These are phyloP conservation scores for Aspergillus pseudoterreus DNA, from an alignment of 2,329 filamentous ascomycete genomes.

Conservation along the genomic window DNA sequence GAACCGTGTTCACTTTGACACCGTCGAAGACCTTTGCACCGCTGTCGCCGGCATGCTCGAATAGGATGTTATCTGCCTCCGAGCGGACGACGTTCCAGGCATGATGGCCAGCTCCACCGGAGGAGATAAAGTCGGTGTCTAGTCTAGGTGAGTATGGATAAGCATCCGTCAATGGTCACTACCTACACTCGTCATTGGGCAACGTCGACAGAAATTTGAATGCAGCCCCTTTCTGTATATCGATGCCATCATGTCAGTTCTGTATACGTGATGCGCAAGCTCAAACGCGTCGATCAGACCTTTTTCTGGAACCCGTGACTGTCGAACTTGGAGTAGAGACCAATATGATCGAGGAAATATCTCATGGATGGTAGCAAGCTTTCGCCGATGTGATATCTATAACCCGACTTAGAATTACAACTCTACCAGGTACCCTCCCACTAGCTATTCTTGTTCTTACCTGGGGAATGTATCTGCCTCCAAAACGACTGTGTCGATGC, in stretches of 20 bases:
- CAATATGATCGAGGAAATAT: constrained; percentile 45
- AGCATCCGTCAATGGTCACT: too few species aligned
- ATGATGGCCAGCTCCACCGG: constrained; percentile 17
- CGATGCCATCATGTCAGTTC: too few species aligned
- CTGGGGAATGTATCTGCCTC: constrained; percentile 45
- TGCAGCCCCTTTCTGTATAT: too few species aligned
- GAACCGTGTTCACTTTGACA: not conserved
- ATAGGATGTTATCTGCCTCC: constrained; percentile 26
- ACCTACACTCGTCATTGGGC: too few species aligned
- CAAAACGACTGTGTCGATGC: constrained; percentile 43
- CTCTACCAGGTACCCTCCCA: not conserved
- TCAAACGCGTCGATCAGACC: constrained; percentile 16
- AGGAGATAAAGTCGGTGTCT: constrained; percentile 20
- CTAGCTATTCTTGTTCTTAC: constrained; percentile 15
- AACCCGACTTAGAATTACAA: not conserved
- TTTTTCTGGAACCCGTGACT: constrained; percentile 42
- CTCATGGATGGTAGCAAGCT: constrained; percentile 38
- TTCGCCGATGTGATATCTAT: constrained; percentile 37
- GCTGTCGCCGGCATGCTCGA: constrained; percentile 22
- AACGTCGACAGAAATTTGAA: too few species aligned
- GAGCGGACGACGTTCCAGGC: constrained; percentile 29
- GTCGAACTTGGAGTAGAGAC: constrained; percentile 39
- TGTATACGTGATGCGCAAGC: constrained; percentile 2
- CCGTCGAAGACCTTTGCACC: constrained; percentile 18
- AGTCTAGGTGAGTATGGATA: too few species aligned